Evolutionary conservation across 1,284 basidiomycete genomes (phyloP).

Genomic region (Neonothopanus nambi): DNA sequence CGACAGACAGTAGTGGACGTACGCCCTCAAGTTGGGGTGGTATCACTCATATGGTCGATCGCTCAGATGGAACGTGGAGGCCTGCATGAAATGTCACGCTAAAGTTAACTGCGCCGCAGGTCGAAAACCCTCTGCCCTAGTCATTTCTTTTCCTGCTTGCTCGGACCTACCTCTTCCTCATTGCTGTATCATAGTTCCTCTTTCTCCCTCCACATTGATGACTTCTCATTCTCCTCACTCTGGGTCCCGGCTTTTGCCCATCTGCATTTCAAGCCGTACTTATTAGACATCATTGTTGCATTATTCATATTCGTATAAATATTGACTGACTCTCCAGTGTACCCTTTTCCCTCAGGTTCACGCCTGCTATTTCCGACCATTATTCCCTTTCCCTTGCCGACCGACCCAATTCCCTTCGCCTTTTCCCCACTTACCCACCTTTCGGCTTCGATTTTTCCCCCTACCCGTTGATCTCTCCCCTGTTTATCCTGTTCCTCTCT

Average conservation of each 20-base stretch:
- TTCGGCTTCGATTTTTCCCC: neutral
- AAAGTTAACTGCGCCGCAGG: neutral
- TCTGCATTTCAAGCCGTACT: slow-evolving; percentile 8
- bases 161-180: neutral
- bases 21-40: slow-evolving; percentile 40
- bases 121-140: neutral
- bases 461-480: neutral
- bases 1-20: slow-evolving; percentile 38
- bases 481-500: neutral
- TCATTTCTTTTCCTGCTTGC: neutral
- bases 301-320: slow-evolving; percentile 13
- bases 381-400: neutral
- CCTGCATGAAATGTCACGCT: slow-evolving; percentile 25
- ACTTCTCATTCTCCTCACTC: neutral
- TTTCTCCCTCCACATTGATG: neutral
- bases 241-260: neutral
- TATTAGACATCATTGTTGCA: slow-evolving; percentile 15
- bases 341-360: neutral
- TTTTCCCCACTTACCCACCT: neutral
- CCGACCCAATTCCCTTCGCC: neutral
- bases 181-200: neutral
- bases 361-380: neutral
- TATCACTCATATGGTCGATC: slow-evolving; percentile 40
- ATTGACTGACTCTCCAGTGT: slow-evolving; percentile 9
- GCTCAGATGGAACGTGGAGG: slow-evolving; percentile 31